Evolutionary conservation across 2,329 filamentous ascomycete species (phyloP), one percentile per base, ranked within the genome.

Genomic region (Fusarium lyarnte): DNA sequence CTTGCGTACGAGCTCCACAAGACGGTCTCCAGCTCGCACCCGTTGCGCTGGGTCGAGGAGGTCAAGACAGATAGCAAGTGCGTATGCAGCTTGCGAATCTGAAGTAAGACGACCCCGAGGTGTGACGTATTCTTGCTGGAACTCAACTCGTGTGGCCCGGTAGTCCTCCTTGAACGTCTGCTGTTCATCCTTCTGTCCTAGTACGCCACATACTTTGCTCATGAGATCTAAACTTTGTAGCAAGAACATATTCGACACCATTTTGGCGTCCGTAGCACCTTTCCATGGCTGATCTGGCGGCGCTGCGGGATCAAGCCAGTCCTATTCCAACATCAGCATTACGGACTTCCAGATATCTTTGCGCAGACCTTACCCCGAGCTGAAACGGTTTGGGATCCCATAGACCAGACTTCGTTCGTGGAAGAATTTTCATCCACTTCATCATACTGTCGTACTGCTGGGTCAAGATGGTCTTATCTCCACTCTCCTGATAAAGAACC

Each of bases 281-380:
- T 70, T 72, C 16, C 78, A 81, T 0, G 85, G 80, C 78, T 76
- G 23, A 10, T 54, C 31, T 17, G 47, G 11, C 0, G 84, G 84
- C 2, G 85, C 79, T 27, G 79, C 78, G 85, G n/a, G n/a, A 59
- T 86, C 85, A 6, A 86, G 79, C 85, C 84, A 87, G 72, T 86
- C 85, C 21, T 83, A 5, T 13, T 42, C 16, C 14, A n/a, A 8
- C 8, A 23, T 58, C 13, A 58, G 25, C 8, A 23, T 21, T 39
- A 12, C 7, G 4, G 4, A 25, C 5, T 23, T 9, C 6, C 6
- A 17, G 11, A 39, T 13, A 4, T 23, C 4, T 12, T 31, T 3
- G 10, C 21, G 8, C 14, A 17, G 12, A 52, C 21, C 38, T 45
- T 31, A 61, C 58, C 11, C 38, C 58, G 21, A 61, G 47, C 13